Percentiles rank a stretch among this genome's conserved stretches.
phyloP scores from a whole-genome alignment of 2,329 filamentous ascomycete genomes.

The Paracamarosporium sp. region DNA sequence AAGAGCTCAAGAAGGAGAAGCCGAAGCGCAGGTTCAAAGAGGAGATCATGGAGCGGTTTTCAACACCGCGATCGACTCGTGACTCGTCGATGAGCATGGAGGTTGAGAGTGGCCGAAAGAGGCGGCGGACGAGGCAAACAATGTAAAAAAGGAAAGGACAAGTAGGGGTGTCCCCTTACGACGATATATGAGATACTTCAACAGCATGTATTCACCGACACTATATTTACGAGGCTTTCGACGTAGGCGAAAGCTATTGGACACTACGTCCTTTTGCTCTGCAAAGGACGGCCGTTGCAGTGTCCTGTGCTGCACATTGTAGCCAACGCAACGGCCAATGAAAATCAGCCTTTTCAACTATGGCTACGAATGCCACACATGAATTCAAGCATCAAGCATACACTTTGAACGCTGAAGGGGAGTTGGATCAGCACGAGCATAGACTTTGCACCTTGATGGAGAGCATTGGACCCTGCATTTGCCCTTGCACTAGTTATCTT shows the following conservation, averaged over 20 bases:
- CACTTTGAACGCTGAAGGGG: too few species aligned
- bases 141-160: slow-evolving; percentile 26
- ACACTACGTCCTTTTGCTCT: too few species aligned
- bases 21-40: slow-evolving; percentile 31
- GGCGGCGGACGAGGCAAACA: slow-evolving; percentile 34
- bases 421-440: too few species aligned
- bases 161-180: neutral
- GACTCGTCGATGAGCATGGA: slow-evolving; percentile 28
- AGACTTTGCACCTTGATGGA: too few species aligned
- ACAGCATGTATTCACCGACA: neutral
- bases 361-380: too few species aligned
- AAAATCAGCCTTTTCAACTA: too few species aligned
- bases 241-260: neutral
- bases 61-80: slow-evolving; percentile 32
- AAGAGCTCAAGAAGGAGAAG: slow-evolving; percentile 38
- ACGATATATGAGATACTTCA: neutral
- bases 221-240: neutral
- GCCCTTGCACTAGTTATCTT: too few species aligned
- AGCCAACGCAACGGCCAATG: too few species aligned
- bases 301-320: too few species aligned
- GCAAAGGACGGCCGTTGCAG: too few species aligned
- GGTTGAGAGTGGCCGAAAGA: slow-evolving; percentile 29
- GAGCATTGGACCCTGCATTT: neutral
- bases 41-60: slow-evolving; percentile 30
- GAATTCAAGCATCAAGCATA: too few species aligned